A percentile compares a stretch with the other conserved stretches of the same genome.
phyloP scores from a whole-genome alignment of 192 early-diverging fungal genomes.

The Physocladia obscura region DNA sequence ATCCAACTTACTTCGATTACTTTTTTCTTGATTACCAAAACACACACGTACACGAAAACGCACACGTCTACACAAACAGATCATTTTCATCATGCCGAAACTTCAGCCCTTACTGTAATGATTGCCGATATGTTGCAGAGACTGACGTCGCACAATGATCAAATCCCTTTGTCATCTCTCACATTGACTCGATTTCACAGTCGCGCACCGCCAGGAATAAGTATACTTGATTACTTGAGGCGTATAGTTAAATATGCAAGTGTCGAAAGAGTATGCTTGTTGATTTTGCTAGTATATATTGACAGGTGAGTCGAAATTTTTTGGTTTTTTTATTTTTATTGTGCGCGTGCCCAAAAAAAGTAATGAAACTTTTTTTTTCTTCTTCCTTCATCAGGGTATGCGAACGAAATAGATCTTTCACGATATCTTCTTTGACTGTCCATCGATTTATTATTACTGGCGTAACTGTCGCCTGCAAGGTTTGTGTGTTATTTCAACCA shows the following conservation, averaged over 20 bases:
- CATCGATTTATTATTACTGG: constrained; percentile 55
- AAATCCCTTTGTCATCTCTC: constrained; percentile 52
- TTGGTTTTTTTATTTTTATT: constrained; percentile 9
- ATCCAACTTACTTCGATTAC: too few relatives aligned
- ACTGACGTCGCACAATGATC: constrained; percentile 68
- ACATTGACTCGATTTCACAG: constrained; percentile 94
- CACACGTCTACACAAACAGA: too few relatives aligned
- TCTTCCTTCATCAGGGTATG: constrained; percentile 54
- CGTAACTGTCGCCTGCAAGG: constrained; percentile 31
- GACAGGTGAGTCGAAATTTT: constrained; percentile 54
- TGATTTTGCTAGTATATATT: constrained; percentile 90
- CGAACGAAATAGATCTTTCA: constrained; percentile 68
- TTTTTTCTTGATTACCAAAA: too few relatives aligned
- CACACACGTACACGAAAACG: too few relatives aligned
- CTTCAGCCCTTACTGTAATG: constrained; percentile 32
- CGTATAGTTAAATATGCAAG: constrained; percentile 91
- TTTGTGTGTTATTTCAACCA: neutral
- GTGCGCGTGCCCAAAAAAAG: neutral
- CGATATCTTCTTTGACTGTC: constrained; percentile 88
- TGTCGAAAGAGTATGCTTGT: constrained; percentile 81
- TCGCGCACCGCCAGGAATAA: constrained; percentile 83
- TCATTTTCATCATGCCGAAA: constrained; percentile 39
- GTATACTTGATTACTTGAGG: constrained; percentile 82
- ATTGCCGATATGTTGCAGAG: constrained; percentile 50
- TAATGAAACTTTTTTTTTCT: neutral